Base-by-base conservation (phyloP, 202 grass and related monocot species). In the Elaeis oleifera region DNA sequence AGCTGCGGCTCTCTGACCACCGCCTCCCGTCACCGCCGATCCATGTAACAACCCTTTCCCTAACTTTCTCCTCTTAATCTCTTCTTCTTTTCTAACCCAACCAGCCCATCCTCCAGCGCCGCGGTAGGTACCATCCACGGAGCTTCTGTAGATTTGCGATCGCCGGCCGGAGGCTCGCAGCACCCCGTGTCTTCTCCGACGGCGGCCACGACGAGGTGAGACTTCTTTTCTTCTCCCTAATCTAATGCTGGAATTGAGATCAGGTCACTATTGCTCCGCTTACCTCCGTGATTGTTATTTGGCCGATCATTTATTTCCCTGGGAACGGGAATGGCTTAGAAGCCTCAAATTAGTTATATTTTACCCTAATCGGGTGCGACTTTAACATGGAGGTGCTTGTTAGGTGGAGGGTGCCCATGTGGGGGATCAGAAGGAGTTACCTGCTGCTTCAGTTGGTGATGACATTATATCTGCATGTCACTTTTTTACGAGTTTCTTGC, bases 361-460 rank as follows among this genome's bases (percentile, higher is more conserved):
- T 31, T 31, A 31, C 28, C 28, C 28, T 31, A 31, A 31, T 31
- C 5, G 28, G 28, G 28, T 1, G 28, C 5, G 5, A 31, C 28
- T 5, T 6, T 31, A 31, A 31, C 5, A 0, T 2, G 36, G 36
- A 5, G 36, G 8, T 44, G 8, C 36, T 44, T 81, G 17, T 44
- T 71, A 95, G 90, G 58, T 65, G n/a, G 54, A 78, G 56, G 22
- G 26, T 9, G 23, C 49, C 64, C 56, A 67, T 53, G 39, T 23
- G 28, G 79, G 76, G 32, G 60, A 68, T 77, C 22, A 19, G 29
- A 48, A 75, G 44, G 64, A 74, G 49, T 4, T 56, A 64, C 53
- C 56, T 71, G 65, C 58, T 64, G 59, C 28, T 44, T 83, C 74
- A 18, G 58, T 16, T 16, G 84, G 87, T 96, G 63, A 90, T 70